Percentiles rank a stretch among this genome's conserved stretches.
Conservation (phyloP, 768 basidiomycete species). For the Tricholomella constricta region DNA sequence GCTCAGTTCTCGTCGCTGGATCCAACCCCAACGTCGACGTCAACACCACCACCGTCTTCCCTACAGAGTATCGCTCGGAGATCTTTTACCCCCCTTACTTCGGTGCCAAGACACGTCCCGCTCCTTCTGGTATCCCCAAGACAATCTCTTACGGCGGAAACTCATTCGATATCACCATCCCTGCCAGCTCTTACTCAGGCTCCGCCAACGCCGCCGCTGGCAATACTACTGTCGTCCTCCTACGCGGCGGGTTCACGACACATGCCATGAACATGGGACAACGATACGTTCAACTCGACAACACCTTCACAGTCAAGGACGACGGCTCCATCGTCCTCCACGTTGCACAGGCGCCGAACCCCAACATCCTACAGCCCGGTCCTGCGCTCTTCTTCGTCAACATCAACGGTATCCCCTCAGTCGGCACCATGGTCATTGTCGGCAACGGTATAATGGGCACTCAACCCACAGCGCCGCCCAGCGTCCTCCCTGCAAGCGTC, state of each 20-base stretch:
- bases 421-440: constrained; percentile 64
- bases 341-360: constrained; percentile 80
- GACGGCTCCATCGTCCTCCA: constrained; percentile 80
- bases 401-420: constrained; percentile 73
- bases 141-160: constrained; percentile 83
- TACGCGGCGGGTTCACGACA: constrained; percentile 83
- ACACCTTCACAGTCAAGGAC: constrained; percentile 69
- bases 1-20: constrained; percentile 84
- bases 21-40: constrained; percentile 93
- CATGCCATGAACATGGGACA: constrained; percentile 92
- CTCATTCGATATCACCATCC: constrained; percentile 74
- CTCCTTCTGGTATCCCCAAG: constrained; percentile 65
- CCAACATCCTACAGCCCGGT: constrained; percentile 85
- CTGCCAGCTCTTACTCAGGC: constrained; percentile 65
- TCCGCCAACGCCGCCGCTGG: constrained; percentile 69
- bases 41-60: constrained; percentile 58
- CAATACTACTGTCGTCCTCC: constrained; percentile 73
- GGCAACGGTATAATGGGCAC: constrained; percentile 66
- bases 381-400: constrained; percentile 73
- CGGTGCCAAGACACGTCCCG: constrained; percentile 65
- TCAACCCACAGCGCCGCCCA: constrained; percentile 48
- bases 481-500: constrained; percentile 52
- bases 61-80: constrained; percentile 81
- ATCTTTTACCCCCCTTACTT: constrained; percentile 96
- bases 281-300: constrained; percentile 70